Evolutionary conservation across 2,329 filamentous ascomycete species (phyloP), one percentile per base, ranked within the genome.

Genomic region (Aspergillaceae sp.): DNA sequence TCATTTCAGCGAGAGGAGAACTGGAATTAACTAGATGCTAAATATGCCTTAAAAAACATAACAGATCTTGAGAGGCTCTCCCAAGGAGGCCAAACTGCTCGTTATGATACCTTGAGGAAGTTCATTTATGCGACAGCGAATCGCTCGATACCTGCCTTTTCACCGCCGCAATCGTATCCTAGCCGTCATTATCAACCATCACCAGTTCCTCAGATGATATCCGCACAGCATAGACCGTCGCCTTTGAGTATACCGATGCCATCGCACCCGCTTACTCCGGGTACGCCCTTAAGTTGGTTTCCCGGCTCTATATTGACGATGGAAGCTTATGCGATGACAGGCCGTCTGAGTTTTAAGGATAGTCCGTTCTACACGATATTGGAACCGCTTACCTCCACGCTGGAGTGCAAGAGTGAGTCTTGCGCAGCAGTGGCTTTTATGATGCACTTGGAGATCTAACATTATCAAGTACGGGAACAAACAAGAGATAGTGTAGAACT

Each of bases 361-460:
- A 95, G 88, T 58, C 91, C 92, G 0, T 98, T 96, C 65, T 96
- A 91, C 60, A 78, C 79, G 7, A 74, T 91, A 30, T 63, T 82
- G 40, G 73, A 80, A 45, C 75, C 80, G 29, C 67, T 96, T 4
- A 80, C 86, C 4, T 70, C 75, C 5, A 71, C 83, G 11, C 75
- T 80, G 37, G 77, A 80, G 46, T 86, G 89, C 52, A 86, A 91
- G 64, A 77, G 90, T 90, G 74, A 61, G 79, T 45, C 64, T 46
- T 19, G 19, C 19, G 19, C 19, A 19, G 19, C 42, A 29, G 29
- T 41, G 7, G 35, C 10, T 36, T 10, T 11, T 10, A 11, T 37
- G n/a, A 8, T 26, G 11, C 19, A 19, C 19, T 30, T 64, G 62
- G 59, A 48, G 46, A 8, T 52, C 57, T 62, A 52, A 64, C 42